Percentiles rank a stretch among this genome's conserved stretches.
These are phyloP conservation scores for Eimeria necatrix DNA, from an alignment of 169 alveolate genomes.

Conservation along the genomic window DNA sequence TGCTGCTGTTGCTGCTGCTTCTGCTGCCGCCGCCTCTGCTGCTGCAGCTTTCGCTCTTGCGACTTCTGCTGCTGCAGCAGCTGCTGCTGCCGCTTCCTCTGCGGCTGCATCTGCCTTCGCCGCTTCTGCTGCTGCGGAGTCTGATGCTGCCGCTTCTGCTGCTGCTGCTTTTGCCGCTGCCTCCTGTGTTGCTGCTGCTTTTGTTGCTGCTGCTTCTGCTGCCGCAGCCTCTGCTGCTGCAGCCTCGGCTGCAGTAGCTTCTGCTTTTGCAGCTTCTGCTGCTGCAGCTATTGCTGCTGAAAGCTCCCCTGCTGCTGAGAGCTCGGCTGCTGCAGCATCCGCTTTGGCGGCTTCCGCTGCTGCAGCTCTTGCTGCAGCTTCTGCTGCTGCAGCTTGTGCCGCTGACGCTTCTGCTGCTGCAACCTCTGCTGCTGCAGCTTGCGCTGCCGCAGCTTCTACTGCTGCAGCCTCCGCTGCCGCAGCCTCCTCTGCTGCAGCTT, in stretches of 20 bases:
- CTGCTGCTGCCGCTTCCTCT: conserved; percentile 11
- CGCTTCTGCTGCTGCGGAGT: neutral
- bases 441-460: conserved; percentile 10
- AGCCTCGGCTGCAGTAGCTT: neutral
- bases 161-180: conserved; percentile 1
- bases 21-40: neutral
- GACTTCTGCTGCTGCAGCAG: neutral
- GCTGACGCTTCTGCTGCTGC: conserved; percentile 19
- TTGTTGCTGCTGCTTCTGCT: neutral
- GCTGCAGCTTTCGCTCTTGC: conserved; percentile 13
- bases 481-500: neutral
- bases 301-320: neutral
- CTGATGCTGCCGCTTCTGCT: neutral
- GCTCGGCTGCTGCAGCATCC: neutral
- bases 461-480: conserved; percentile 25
- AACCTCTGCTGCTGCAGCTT: neutral
- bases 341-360: conserved; percentile 34
- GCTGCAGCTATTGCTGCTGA: conserved; percentile 7
- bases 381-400: conserved; percentile 9
- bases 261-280: conserved; percentile 3
- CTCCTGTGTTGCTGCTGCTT: neutral
- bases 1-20: neutral
- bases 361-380: neutral
- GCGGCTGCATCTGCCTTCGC: neutral
- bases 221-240: conserved; percentile 21